A percentile compares a stretch with the other conserved stretches of the same genome.
These are phyloP conservation scores for Mycena rebaudengoi DNA, from an alignment of 768 basidiomycete genomes.

Conservation along the genomic window DNA sequence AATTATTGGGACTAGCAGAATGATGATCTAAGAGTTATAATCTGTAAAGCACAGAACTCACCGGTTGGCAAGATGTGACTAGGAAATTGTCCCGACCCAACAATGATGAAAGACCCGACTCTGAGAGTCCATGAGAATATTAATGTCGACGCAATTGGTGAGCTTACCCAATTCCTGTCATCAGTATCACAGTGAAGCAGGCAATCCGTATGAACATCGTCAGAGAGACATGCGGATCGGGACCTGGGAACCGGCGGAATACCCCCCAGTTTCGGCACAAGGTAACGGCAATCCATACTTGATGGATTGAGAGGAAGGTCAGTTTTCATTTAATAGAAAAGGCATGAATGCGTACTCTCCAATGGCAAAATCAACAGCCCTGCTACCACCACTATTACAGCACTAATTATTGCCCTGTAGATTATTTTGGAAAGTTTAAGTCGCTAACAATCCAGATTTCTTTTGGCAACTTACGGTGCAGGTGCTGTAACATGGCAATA, in stretches of 20 bases:
- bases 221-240: background rate
- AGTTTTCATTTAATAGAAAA: no score
- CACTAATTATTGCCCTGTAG: background rate
- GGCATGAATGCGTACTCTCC: background rate
- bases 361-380: constrained; percentile 8
- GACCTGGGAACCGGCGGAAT: background rate
- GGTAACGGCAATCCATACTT: constrained; percentile 13
- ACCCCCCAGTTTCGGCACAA: constrained; percentile 12
- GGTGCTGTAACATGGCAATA: constrained; percentile 10
- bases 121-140: background rate
- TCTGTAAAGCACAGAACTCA: background rate
- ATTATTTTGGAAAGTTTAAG: no score
- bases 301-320: background rate
- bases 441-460: background rate
- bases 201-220: constrained; percentile 17
- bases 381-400: background rate
- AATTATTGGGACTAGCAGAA: constrained; percentile 5
- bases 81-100: background rate
- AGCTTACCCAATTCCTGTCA: constrained; percentile 8
- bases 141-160: background rate
- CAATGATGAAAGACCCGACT: constrained; percentile 4
- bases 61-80: constrained; percentile 5
- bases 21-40: background rate
- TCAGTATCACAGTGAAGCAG: constrained; percentile 3
- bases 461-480: background rate